Conservation (phyloP, 768 basidiomycete genomes). For the Lactarius trivialis region DNA sequence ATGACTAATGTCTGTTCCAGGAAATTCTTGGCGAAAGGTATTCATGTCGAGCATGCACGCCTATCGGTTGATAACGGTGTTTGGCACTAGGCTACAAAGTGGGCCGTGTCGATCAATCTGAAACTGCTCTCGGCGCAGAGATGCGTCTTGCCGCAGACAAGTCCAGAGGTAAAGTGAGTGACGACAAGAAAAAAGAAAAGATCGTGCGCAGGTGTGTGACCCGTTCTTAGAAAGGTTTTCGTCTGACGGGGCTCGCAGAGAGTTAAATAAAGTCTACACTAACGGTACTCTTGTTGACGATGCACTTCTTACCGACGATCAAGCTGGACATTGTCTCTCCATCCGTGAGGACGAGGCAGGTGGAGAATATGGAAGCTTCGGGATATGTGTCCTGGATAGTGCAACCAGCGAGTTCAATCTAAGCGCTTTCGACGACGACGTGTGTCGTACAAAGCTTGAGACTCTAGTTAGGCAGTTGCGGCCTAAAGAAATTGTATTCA, state of each 20-base stretch:
- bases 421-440: constrained; percentile 85
- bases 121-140: constrained; percentile 95
- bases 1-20: constrained; percentile 31
- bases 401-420: constrained; percentile 94
- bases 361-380: constrained; percentile 54
- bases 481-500: constrained; percentile 86
- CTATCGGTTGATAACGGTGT: not conserved
- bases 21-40: constrained; percentile 79
- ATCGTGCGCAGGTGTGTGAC: constrained; percentile 70
- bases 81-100: constrained; percentile 71
- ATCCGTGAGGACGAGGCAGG: constrained; percentile 54
- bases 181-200: constrained; percentile 64
- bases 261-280: constrained; percentile 93
- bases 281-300: constrained; percentile 93
- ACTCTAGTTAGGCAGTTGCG: constrained; percentile 87
- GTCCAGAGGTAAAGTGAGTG: constrained; percentile 36
- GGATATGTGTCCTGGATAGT: constrained; percentile 88
- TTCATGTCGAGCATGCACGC: not conserved
- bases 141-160: constrained; percentile 84
- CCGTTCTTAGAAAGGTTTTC: not conserved
- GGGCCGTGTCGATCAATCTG: constrained; percentile 92
- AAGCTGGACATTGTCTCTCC: constrained; percentile 91
- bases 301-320: constrained; percentile 82
- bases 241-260: constrained; percentile 38
- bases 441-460: constrained; percentile 87